Evolutionary conservation across 495 filamentous ascomycete species (phyloP).

Genomic region (Clohesyomyces aquaticus): DNA sequence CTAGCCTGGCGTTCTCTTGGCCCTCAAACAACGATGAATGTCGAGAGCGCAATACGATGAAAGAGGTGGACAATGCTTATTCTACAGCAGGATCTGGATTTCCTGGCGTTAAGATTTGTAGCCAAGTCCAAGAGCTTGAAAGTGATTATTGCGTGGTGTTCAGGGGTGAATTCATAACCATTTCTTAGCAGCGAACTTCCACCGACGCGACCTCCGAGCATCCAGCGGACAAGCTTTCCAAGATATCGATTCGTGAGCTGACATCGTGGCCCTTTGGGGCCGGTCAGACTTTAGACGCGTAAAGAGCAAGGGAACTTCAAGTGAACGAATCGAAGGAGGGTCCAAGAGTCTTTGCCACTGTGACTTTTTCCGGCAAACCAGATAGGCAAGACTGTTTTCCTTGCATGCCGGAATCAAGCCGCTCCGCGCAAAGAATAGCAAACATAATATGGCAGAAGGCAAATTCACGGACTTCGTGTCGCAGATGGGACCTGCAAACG

Average conservation of each 20-base stretch:
- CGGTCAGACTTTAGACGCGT: neutral
- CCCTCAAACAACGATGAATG: neutral
- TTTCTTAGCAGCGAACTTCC: slow-evolving; percentile 1
- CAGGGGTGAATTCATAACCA: neutral
- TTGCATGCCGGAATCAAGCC: neutral
- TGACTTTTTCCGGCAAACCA: no score
- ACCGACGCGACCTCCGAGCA: neutral
- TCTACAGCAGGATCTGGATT: neutral
- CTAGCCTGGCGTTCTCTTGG: neutral
- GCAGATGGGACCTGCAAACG: neutral
- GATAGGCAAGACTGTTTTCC: neutral
- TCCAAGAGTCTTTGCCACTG: neutral
- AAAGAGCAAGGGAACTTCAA: neutral
- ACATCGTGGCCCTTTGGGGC: neutral
- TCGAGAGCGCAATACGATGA: neutral
- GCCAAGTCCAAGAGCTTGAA: neutral
- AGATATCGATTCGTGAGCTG: slow-evolving; percentile 2
- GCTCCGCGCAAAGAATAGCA: neutral
- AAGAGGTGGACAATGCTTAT: neutral
- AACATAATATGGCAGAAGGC: neutral
- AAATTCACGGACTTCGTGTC: neutral
- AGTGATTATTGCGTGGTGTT: neutral
- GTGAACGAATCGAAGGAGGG: neutral
- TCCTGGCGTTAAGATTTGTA: slow-evolving; percentile 13
- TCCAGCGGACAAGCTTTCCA: slow-evolving; percentile 2